These are phyloP conservation scores for Betula pendula DNA, from an alignment of 306 rosid species.

Conservation along the genomic window DNA sequence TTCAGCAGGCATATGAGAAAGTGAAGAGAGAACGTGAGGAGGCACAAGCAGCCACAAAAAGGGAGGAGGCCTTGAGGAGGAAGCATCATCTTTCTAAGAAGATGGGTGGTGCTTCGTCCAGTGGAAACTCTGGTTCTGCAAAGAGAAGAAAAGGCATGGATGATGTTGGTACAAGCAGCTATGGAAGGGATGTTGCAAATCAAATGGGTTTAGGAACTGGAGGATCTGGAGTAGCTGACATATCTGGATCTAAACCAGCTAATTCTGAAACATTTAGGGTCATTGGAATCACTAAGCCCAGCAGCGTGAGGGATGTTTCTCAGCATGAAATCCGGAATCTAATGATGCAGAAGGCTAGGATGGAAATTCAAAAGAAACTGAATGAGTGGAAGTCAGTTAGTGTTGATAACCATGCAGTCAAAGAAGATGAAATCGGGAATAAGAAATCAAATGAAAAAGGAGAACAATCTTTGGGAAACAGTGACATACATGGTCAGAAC, in stretches of 20 bases:
- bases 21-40: constrained; percentile 91
- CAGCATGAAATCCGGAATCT: constrained; percentile 42
- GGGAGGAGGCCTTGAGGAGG: constrained; percentile 52
- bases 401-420: constrained; percentile 18
- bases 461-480: constrained; percentile 24
- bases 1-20: constrained; percentile 88
- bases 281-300: constrained; percentile 29
- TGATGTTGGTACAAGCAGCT: constrained; percentile 38
- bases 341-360: constrained; percentile 63
- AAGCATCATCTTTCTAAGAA: constrained; percentile 64
- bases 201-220: constrained; percentile 48
- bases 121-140: constrained; percentile 44
- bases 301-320: constrained; percentile 37
- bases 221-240: constrained; percentile 33
- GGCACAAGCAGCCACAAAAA: constrained; percentile 76
- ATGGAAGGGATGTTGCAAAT: constrained; percentile 36
- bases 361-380: constrained; percentile 56
- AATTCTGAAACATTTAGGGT: constrained; percentile 25
- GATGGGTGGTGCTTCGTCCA: constrained; percentile 32
- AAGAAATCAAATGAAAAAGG: constrained; percentile 24
- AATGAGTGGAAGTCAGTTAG: constrained; percentile 31
- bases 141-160: constrained; percentile 71
- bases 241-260: constrained; percentile 31
- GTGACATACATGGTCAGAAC: constrained; percentile 6
- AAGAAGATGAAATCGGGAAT: constrained; percentile 21